Percentiles rank a stretch among this genome's conserved stretches.
These are phyloP conservation scores for Sugiyamaella smithiae DNA, from an alignment of 805 yeast genomes.

Conservation along the genomic window DNA sequence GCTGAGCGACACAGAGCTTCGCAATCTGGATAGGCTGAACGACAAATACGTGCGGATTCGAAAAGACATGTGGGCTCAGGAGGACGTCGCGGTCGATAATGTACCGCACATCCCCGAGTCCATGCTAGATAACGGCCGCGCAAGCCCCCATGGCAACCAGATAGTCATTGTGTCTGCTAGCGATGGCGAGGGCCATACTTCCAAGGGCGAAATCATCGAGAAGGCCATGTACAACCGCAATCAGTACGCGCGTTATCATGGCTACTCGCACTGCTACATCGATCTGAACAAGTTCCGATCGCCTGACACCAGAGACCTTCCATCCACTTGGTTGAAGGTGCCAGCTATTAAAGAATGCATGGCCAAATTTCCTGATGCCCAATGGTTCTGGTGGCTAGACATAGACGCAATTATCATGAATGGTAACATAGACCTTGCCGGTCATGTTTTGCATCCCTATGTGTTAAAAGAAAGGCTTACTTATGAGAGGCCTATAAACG, in stretches of 20 bases:
- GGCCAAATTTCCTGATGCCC: constrained; percentile 31
- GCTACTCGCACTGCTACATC: constrained; percentile 31
- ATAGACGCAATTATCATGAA: constrained; percentile 36
- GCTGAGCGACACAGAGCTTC: neutral
- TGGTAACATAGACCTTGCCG: constrained; percentile 27
- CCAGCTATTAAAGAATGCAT: constrained; percentile 33
- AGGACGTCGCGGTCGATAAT: neutral
- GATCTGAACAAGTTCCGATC: constrained; percentile 27
- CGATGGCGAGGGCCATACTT: neutral
- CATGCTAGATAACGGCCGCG: neutral
- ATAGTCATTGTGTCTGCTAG: constrained; percentile 7
- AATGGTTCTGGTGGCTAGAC: constrained; percentile 41
- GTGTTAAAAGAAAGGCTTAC: constrained; percentile 25
- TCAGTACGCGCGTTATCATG: constrained; percentile 32
- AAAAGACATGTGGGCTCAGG: neutral
- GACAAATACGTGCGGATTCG: neutral
- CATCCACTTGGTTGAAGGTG: constrained; percentile 33
- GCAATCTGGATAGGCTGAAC: neutral
- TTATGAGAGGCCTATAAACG: constrained; percentile 23
- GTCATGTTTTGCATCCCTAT: constrained; percentile 28
- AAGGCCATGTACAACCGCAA: constrained; percentile 19
- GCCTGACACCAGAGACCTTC: constrained; percentile 6
- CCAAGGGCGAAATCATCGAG: neutral
- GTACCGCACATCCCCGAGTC: neutral
- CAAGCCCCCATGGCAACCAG: constrained; percentile 3